A percentile compares a stretch with the other conserved stretches of the same genome.
phyloP scores from a whole-genome alignment of 208 protist species.

The Lotmaria passim region DNA sequence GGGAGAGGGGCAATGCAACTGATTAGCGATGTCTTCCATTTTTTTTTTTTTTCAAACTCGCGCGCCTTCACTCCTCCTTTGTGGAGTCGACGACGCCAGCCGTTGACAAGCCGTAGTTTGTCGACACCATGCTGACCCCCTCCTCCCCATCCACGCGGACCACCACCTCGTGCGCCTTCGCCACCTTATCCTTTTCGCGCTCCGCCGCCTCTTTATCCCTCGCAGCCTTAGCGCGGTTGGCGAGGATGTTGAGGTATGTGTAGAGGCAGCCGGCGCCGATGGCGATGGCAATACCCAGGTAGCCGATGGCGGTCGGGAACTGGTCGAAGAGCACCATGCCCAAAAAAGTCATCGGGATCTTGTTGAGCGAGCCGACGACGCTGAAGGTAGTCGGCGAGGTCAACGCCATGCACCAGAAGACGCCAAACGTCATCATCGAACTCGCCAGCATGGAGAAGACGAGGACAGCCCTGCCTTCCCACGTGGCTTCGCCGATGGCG shows the following conservation, averaged over 20 bases:
- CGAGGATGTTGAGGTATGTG: slow-evolving; percentile 59
- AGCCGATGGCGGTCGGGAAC: slow-evolving; percentile 71
- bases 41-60: no score
- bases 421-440: slow-evolving; percentile 82
- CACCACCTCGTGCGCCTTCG: not conserved
- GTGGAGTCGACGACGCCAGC: not conserved
- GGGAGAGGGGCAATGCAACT: not conserved
- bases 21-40: not conserved
- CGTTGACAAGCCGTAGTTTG: not conserved
- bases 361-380: slow-evolving; percentile 86
- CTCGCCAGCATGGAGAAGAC: slow-evolving; percentile 60
- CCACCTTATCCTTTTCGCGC: not conserved
- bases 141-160: slow-evolving; percentile 23
- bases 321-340: slow-evolving; percentile 87
- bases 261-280: slow-evolving; percentile 81
- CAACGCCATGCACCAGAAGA: slow-evolving; percentile 89
- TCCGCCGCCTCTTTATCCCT: slow-evolving; percentile 14
- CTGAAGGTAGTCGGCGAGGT: slow-evolving; percentile 93
- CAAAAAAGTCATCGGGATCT: slow-evolving; percentile 81
- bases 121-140: not conserved
- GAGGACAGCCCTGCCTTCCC: slow-evolving; percentile 38
- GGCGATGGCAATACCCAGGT: slow-evolving; percentile 73
- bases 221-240: slow-evolving; percentile 32
- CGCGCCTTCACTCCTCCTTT: slow-evolving; percentile 10
- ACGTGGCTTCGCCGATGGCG: slow-evolving; percentile 15